These are phyloP conservation scores for Pichia rugopelliculosa DNA, from an alignment of 805 yeast genomes.

Conservation along the genomic window DNA sequence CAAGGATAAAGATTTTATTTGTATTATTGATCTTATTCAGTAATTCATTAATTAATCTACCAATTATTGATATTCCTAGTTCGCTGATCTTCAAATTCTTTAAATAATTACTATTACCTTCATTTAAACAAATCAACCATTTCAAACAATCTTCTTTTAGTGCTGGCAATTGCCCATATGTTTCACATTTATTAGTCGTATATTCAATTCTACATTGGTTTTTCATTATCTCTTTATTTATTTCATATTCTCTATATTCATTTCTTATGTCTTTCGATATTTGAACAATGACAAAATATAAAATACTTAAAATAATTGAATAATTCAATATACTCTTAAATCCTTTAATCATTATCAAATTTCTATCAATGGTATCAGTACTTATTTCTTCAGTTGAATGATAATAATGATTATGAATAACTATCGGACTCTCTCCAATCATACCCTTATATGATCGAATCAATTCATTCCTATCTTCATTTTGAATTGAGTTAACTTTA, in stretches of 20 bases:
- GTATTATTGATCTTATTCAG: conserved; percentile 63
- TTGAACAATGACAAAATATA: conserved; percentile 22
- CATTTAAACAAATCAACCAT: conserved; percentile 64
- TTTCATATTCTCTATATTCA: conserved; percentile 41
- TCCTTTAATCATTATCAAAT: neutral
- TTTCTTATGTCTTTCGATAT: conserved; percentile 47
- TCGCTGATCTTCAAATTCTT: conserved; percentile 44
- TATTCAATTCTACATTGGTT: conserved; percentile 47
- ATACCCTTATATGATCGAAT: neutral
- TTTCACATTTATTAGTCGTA: conserved; percentile 49
- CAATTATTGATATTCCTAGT: conserved; percentile 56
- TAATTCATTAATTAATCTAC: conserved; percentile 52
- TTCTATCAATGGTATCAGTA: neutral
- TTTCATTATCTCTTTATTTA: conserved; percentile 42
- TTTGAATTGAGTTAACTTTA: neutral
- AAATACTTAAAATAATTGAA: neutral
- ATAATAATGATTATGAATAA: conserved; percentile 13
- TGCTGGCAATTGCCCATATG: conserved; percentile 50
- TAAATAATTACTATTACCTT: conserved; percentile 35
- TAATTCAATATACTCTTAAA: conserved; percentile 6
- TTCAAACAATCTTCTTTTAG: conserved; percentile 46
- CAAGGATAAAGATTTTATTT: conserved; percentile 38
- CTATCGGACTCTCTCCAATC: neutral
- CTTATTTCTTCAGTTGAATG: neutral
- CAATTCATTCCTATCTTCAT: neutral